These are phyloP conservation scores for Rutidosis leptorrhynchoides DNA, from an alignment of 129 eudicot genomes.

Conservation along the genomic window DNA sequence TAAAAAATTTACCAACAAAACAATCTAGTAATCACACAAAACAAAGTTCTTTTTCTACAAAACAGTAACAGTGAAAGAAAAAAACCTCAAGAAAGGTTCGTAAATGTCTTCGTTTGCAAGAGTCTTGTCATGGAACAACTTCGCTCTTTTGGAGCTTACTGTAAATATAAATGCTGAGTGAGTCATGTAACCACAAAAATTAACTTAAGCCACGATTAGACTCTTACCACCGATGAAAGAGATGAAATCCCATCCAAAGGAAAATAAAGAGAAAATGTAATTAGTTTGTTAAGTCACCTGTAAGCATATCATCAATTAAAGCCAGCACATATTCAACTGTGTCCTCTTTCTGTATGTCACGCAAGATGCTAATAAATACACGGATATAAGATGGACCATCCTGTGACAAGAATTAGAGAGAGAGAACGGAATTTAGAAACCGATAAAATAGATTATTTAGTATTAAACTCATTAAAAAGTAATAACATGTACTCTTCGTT, in stretches of 20 bases:
- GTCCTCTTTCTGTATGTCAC: conserved; percentile 89
- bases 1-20: conserved; percentile 12
- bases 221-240: conserved; percentile 14
- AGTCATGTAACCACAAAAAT: conserved; percentile 17
- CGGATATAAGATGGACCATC: conserved; percentile 90
- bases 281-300: conserved; percentile 48
- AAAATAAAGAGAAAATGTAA: neutral
- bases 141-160: conserved; percentile 75
- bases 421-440: neutral
- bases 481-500: neutral
- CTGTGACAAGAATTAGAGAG: conserved; percentile 42
- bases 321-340: conserved; percentile 94
- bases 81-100: conserved; percentile 84
- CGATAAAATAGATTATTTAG: conserved; percentile 1
- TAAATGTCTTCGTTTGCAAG: conserved; percentile 74
- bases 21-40: neutral
- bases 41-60: neutral
- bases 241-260: conserved; percentile 7
- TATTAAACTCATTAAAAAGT: conserved; percentile 1
- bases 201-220: conserved; percentile 10
- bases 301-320: conserved; percentile 73
- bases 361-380: conserved; percentile 70
- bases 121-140: conserved; percentile 72
- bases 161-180: conserved; percentile 28
- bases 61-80: conserved; percentile 12